Evolutionary conservation across 768 basidiomycete species (phyloP).

Genomic region (Boletus pseudopeckii): DNA sequence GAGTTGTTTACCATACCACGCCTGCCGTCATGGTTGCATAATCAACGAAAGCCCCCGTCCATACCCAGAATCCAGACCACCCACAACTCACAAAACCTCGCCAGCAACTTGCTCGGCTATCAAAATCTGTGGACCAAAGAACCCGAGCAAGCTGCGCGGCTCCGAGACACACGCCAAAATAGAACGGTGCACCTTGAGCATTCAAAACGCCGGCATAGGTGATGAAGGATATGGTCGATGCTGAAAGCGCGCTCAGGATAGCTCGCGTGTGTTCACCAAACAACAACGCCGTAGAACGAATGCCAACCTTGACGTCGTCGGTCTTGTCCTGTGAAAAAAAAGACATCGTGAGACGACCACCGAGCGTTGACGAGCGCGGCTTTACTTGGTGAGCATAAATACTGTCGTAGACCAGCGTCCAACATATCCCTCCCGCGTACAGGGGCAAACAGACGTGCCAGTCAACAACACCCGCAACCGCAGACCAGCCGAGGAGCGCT

Average conservation of each 20-base stretch:
- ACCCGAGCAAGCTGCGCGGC: slow-evolving; percentile 76
- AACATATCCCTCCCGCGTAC: slow-evolving; percentile 85
- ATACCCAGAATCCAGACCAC: slow-evolving; percentile 84
- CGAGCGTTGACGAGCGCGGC: not conserved
- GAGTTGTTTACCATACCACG: not conserved
- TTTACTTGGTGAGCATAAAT: slow-evolving; percentile 95
- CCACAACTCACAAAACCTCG: slow-evolving; percentile 84
- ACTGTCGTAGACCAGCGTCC: slow-evolving; percentile 96
- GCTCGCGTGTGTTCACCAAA: slow-evolving; percentile 77
- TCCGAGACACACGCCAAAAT: slow-evolving; percentile 70
- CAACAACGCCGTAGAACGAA: slow-evolving; percentile 91
- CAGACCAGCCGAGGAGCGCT: slow-evolving; percentile 92
- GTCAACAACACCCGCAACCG: slow-evolving; percentile 75
- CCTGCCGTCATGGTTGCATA: slow-evolving; percentile 39
- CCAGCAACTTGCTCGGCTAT: slow-evolving; percentile 81
- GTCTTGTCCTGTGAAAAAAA: slow-evolving; percentile 71
- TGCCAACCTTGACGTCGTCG: slow-evolving; percentile 85
- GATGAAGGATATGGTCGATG: slow-evolving; percentile 68
- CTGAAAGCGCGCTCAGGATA: slow-evolving; percentile 71
- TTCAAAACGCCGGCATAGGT: slow-evolving; percentile 80
- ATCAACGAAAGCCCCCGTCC: slow-evolving; percentile 76
- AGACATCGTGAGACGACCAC: not conserved
- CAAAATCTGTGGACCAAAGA: slow-evolving; percentile 70
- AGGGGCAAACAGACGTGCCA: slow-evolving; percentile 84
- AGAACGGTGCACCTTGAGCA: slow-evolving; percentile 74